Base-by-base conservation (phyloP, 208 protist genomes). In the Acanthamoeba polyphaga region DNA sequence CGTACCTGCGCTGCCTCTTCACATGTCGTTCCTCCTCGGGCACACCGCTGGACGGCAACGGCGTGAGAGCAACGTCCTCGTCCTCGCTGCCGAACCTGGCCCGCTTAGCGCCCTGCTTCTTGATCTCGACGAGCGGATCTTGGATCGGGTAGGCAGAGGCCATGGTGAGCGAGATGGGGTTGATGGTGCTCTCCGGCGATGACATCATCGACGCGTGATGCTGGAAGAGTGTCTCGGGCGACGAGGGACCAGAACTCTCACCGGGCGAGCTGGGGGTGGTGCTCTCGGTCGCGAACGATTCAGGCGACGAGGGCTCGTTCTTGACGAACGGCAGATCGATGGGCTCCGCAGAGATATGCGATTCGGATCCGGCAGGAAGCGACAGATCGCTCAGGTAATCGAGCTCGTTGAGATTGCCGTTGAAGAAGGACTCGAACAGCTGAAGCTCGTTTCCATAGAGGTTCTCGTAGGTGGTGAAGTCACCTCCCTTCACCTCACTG, bases 391-490 rank as follows among this genome's bases (percentile, higher is more conserved):
- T 85, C 43, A 85, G 76, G 46, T 85, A 85, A 32, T 85, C 76
- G 76, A 85, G 76, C 27, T 85, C 76, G 46, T 85, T 85, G 46
- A 85, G 34, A n/a, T 85, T 85, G 46, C 76, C 76, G 34, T 85
- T 85, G 76, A 85, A 85, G 24, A 85, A 85, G 76, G 76, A 85
- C 46, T 85, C 76, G 46, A 85, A 85, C 22, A 85, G 76, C 27
- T 85, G 76, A 0, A 85, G 43, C 34, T 85, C 76, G 46, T 58
- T 85, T n/a, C 49, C 49, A 38, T 85, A 85, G 46, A 85, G 49
- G 34, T 85, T 85, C 12, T 85, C 76, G 46, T 85, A 85, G 10
- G 76, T 85, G 9, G 43, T 85, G 13, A 85, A 38, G 22, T 85
- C 76, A 9, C 76, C 46, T 76, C 32, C 29, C 68, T 76, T 43